Evolutionary conservation across 805 yeast genomes (phyloP).

Genomic region (Nakazawaea peltata): DNA sequence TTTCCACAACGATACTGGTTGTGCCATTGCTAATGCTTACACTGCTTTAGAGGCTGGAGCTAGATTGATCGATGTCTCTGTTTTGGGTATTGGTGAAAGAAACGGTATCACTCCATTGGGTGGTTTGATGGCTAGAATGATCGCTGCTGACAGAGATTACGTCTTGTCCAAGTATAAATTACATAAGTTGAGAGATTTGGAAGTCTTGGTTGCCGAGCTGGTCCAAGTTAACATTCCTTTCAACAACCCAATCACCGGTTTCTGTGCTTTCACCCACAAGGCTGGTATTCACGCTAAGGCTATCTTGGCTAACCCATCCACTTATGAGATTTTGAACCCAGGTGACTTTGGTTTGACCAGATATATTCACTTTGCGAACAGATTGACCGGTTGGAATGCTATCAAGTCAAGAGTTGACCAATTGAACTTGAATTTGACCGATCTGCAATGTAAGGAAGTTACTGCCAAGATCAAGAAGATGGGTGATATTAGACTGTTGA

Average conservation of each 20-base stretch:
- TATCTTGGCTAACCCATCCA: conserved; percentile 94
- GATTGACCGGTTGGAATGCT: conserved; percentile 98
- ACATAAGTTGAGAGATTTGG: conserved; percentile 93
- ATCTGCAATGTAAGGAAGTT: conserved; percentile 91
- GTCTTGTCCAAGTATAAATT: conserved; percentile 90
- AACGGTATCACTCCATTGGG: conserved; percentile 98
- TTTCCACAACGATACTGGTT: conserved; percentile 98
- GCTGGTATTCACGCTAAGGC: conserved; percentile 99
- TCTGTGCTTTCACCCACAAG: conserved; percentile 99
- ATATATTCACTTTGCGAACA: conserved; percentile 95
- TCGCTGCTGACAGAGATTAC: conserved; percentile 95
- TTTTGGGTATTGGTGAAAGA: conserved; percentile 97
- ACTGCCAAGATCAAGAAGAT: conserved; percentile 87
- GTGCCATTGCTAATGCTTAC: conserved; percentile 98
- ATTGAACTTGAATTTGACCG: conserved; percentile 81
- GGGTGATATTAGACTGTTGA: conserved; percentile 92
- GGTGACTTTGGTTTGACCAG: conserved; percentile 92
- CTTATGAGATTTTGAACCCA: conserved; percentile 95
- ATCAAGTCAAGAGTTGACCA: conserved; percentile 98
- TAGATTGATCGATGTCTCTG: conserved; percentile 86
- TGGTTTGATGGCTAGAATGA: conserved; percentile 98
- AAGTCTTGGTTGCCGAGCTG: conserved; percentile 93
- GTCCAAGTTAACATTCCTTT: conserved; percentile 96
- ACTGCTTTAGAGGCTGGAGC: conserved; percentile 99
- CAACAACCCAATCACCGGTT: conserved; percentile 98